These are phyloP conservation scores for Citrus mangshanensis DNA, from an alignment of 345 rosid species.

Conservation along the genomic window DNA sequence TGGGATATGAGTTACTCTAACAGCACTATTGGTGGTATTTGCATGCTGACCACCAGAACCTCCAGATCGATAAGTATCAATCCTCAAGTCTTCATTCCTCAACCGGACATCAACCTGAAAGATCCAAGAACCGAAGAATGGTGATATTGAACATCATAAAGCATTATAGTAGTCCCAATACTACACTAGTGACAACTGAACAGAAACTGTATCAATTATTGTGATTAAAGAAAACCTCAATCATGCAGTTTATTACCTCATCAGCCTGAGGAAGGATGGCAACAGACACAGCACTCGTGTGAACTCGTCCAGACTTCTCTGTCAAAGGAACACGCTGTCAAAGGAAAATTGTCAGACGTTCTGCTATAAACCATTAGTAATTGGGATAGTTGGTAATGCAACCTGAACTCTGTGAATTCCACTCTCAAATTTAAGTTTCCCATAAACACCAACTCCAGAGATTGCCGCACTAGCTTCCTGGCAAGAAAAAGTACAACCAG, in stretches of 20 bases:
- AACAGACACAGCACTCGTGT: conserved; percentile 93
- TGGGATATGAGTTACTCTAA: conserved; percentile 76
- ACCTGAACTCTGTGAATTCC: conserved; percentile 99
- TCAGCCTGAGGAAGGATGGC: conserved; percentile 98
- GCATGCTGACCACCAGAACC: conserved; percentile 92
- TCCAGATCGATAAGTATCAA: conserved; percentile 89
- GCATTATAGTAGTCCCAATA: not conserved
- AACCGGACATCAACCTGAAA: conserved; percentile 86
- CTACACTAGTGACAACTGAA: not conserved
- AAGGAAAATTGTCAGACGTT: conserved; percentile 23
- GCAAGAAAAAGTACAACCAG: conserved; percentile 19
- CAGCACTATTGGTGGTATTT: conserved; percentile 94
- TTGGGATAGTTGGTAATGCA: conserved; percentile 1
- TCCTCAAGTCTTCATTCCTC: conserved; percentile 88
- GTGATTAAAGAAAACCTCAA: conserved; percentile 1
- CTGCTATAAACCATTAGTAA: not conserved
- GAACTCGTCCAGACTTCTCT: conserved; percentile 89
- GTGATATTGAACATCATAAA: conserved; percentile 3
- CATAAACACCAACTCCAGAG: conserved; percentile 73
- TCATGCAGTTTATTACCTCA: conserved; percentile 51
- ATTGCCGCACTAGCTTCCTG: conserved; percentile 98
- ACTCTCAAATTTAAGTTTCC: conserved; percentile 97
- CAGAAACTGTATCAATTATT: not conserved
- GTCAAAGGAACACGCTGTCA: conserved; percentile 94
- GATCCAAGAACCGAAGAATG: conserved; percentile 7